phyloP scores from a whole-genome alignment of 371 early-diverging fungal species.

The Ordospora colligata region DNA sequence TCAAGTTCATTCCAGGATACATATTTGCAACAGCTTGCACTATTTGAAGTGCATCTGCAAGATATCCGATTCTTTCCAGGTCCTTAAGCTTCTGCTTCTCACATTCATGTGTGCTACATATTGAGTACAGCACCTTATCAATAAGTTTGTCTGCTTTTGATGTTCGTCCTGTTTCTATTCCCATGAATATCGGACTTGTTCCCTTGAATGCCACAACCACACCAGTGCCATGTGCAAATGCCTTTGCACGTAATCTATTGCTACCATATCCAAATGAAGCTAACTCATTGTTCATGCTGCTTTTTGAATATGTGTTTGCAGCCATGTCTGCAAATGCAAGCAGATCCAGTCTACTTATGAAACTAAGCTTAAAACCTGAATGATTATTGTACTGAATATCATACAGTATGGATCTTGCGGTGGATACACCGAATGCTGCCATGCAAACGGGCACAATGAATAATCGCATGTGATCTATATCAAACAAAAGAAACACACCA shows the following conservation, averaged over 20 bases:
- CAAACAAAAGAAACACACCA: background rate
- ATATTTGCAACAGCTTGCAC: background rate
- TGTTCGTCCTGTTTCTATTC: slow-evolving; percentile 14
- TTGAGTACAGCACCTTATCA: slow-evolving; percentile 32
- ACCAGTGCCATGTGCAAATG: background rate
- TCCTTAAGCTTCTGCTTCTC: background rate
- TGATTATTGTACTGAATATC: background rate
- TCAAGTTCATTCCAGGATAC: slow-evolving; percentile 32
- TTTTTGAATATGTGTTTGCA: background rate
- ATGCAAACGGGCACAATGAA: background rate
- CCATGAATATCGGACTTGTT: slow-evolving; percentile 26
- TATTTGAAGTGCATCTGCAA: background rate
- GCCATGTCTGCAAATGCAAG: background rate
- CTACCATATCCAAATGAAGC: slow-evolving; percentile 4
- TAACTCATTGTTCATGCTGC: background rate
- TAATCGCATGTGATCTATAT: background rate
- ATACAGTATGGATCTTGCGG: background rate
- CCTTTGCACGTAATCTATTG: slow-evolving; percentile 30
- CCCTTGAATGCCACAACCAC: slow-evolving; percentile 44
- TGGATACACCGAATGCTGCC: background rate
- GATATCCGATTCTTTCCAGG: slow-evolving; percentile 10
- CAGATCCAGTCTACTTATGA: background rate
- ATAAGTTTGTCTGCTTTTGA: slow-evolving; percentile 15
- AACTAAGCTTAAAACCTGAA: background rate
- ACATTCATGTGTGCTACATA: slow-evolving; percentile 8